Base-by-base conservation (phyloP, 129 eudicot genomes). In the Chrysanthemum makinoi region DNA sequence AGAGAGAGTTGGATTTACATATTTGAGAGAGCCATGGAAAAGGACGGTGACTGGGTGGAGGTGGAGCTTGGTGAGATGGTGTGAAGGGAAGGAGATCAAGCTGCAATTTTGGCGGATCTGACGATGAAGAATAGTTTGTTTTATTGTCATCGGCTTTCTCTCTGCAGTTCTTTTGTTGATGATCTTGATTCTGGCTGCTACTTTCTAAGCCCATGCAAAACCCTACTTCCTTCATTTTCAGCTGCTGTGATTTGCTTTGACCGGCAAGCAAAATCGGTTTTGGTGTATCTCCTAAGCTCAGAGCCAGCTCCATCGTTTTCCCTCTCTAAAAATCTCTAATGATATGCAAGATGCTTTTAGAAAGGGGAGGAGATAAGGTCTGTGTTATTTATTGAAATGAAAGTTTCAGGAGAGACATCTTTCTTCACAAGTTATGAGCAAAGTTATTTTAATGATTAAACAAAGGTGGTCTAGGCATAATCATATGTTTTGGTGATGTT, bases 11-110 rank as follows among this genome's bases (percentile, higher is more conserved):
- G 75, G 35, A 33, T 49, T 81, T 85, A 92, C 98, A 65, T 54
- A 83, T 85, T 59, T 78, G 78, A 56, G 89, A 47, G 20, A 85
- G 88, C 98, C 98, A 93, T 53, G 95, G 88, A 74, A 93, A 85
- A 56, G 77, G 83, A 14, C 70, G 81, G 24, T 73, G 80, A 54
- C 83, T 65, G 20, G 83, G 35, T 5, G 83, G 76, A 61, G 79
- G 62, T 69, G 64, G 76, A 49, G 83, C 87, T 64, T 28, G 73
- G 51, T 73, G 83, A 70, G 85, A 79, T 17, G 95, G 92, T 54
- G 95, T 85, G 77, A 84, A 85, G 65, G 98, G 96, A 24, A 86
- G 81, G 60, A 94, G 93, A 80, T 89, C 92, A 73, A 94, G 98
- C 73, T 89, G 95, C 20, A 76, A 68, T 2, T 81, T 81, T 20